phyloP scores from a whole-genome alignment of 805 yeast species.

The Aciculoconidium aculeatum region DNA sequence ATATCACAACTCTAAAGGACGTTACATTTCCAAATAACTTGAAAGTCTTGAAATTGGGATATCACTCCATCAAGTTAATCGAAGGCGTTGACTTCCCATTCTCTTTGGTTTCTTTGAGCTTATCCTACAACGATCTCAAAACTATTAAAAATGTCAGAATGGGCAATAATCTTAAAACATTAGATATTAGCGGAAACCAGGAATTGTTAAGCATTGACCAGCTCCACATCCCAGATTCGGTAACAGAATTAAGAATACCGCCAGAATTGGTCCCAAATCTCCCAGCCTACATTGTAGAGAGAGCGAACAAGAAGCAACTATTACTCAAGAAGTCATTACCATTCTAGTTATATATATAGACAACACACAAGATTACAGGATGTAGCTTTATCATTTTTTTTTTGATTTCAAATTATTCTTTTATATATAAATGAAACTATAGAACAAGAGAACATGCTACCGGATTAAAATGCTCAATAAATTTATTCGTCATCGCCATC shows the following conservation, averaged over 20 bases:
- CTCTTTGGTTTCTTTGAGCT: slow-evolving; percentile 23
- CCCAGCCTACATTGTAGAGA: slow-evolving; percentile 32
- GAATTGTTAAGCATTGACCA: slow-evolving; percentile 34
- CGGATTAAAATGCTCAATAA: no score
- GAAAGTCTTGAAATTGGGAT: slow-evolving; percentile 31
- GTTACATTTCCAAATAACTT: slow-evolving; percentile 32
- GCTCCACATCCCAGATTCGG: slow-evolving; percentile 31
- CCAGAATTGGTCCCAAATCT: slow-evolving; percentile 28
- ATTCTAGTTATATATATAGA: slow-evolving; percentile 4
- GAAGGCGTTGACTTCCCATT: slow-evolving; percentile 37
- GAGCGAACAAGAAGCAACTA: slow-evolving; percentile 33
- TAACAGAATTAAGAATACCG: slow-evolving; percentile 32
- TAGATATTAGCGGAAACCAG: slow-evolving; percentile 39
- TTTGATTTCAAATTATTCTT: background rate
- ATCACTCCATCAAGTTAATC: slow-evolving; percentile 33
- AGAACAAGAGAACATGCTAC: slow-evolving; percentile 3
- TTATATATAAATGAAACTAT: slow-evolving; percentile 1
- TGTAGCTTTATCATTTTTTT: background rate
- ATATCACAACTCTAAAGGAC: slow-evolving; percentile 36
- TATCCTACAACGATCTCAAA: slow-evolving; percentile 35
- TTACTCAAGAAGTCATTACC: slow-evolving; percentile 25
- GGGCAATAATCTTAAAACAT: slow-evolving; percentile 25
- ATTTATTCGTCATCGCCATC: slow-evolving; percentile 30
- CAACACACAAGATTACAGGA: background rate
- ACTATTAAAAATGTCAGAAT: slow-evolving; percentile 32